Percentiles rank a stretch among this genome's conserved stretches.
Conservation (phyloP, 176 grass and related monocot genomes). For the Calamus simplicifolius region DNA sequence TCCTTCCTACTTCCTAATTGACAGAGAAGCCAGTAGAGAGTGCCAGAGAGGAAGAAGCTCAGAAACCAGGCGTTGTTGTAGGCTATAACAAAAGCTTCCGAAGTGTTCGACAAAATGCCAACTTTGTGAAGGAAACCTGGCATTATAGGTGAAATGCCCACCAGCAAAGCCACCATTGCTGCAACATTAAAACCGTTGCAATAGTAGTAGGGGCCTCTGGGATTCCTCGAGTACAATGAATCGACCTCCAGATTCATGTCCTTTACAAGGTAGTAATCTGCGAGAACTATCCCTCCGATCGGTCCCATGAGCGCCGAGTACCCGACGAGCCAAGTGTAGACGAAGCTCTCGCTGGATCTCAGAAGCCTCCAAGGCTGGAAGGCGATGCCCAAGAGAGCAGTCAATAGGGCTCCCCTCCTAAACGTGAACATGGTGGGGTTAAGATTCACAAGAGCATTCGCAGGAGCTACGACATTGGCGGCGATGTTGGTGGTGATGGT, state of each 20-base stretch:
- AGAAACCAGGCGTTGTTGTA: conserved; percentile 94
- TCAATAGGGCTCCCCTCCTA: conserved; percentile 61
- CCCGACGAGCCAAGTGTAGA: conserved; percentile 86
- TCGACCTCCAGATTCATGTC: conserved; percentile 48
- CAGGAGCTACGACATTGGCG: conserved; percentile 83
- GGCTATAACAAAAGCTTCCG: conserved; percentile 24
- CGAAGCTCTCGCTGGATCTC: conserved; percentile 89
- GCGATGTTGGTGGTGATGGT: conserved; percentile 91
- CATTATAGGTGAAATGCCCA: conserved; percentile 54
- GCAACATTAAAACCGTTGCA: conserved; percentile 54
- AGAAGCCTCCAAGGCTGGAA: conserved; percentile 90
- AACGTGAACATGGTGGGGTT: conserved; percentile 75
- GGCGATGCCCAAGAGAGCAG: conserved; percentile 68
- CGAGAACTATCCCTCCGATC: conserved; percentile 65
- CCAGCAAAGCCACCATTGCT: conserved; percentile 49
- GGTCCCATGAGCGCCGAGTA: conserved; percentile 88
- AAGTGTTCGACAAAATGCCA: conserved; percentile 38
- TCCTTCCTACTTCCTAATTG: conserved; percentile 1
- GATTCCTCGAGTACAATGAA: conserved; percentile 57
- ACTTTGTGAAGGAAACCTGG: conserved; percentile 67
- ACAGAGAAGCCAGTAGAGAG: conserved; percentile 58
- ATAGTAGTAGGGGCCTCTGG: conserved; percentile 53
- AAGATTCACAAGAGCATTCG: conserved; percentile 74
- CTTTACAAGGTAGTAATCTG: conserved; percentile 78
- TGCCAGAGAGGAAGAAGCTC: conserved; percentile 68